Percentiles rank a stretch among this genome's conserved stretches.
These are phyloP conservation scores for Talaromyces sp. DNA, from an alignment of 2,329 filamentous ascomycete species.

Conservation along the genomic window DNA sequence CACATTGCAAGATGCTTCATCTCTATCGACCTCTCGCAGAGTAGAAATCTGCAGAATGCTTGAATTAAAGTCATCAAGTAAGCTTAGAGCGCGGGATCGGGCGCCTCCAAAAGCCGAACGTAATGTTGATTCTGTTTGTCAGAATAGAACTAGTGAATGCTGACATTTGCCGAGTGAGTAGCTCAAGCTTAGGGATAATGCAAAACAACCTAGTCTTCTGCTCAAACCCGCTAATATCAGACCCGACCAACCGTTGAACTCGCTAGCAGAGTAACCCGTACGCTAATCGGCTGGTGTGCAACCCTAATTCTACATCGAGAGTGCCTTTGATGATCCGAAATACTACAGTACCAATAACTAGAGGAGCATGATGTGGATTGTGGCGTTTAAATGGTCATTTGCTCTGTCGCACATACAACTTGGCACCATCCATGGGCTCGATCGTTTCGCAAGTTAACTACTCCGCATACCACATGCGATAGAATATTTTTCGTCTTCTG, in stretches of 20 bases:
- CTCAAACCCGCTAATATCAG: background rate
- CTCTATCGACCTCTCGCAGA: background rate
- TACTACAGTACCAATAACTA: conserved; percentile 4
- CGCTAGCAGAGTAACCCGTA: background rate
- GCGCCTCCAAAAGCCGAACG: background rate
- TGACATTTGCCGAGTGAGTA: background rate
- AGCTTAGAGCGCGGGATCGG: background rate
- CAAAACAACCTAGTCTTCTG: background rate
- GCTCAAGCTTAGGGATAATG: background rate
- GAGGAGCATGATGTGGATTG: background rate
- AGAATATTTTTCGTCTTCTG: background rate
- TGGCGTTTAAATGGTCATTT: background rate
- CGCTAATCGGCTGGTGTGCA: background rate
- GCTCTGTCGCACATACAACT: background rate
- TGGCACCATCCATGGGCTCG: background rate
- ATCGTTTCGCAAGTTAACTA: background rate
- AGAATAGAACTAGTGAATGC: background rate
- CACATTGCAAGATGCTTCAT: background rate
- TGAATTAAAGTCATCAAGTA: background rate
- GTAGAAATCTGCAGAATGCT: background rate
- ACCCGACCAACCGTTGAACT: background rate
- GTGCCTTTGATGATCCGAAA: background rate
- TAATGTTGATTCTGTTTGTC: background rate
- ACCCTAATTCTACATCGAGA: background rate
- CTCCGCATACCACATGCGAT: background rate